Evolutionary conservation across 495 filamentous ascomycete species (phyloP).

Genomic region (Poronia punctata): DNA sequence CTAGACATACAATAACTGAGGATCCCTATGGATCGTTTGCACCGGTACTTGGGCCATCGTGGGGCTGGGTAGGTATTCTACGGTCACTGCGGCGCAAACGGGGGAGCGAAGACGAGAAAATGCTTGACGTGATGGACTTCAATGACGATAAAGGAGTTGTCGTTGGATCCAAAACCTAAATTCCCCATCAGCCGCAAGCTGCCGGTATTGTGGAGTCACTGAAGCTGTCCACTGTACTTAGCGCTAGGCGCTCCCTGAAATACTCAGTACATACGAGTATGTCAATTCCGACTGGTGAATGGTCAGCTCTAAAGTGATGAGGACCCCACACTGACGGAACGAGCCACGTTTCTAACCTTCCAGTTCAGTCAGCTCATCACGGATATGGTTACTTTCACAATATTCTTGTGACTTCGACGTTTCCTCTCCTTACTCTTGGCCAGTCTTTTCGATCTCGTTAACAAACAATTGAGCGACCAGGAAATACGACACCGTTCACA

Average conservation of each 20-base stretch:
- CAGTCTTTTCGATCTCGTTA: too few species aligned
- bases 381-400: too few species aligned
- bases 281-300: slow-evolving; percentile 9
- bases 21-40: slow-evolving; percentile 98
- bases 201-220: slow-evolving; percentile 5
- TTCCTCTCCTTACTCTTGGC: too few species aligned
- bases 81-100: not conserved
- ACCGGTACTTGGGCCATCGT: slow-evolving; percentile 79
- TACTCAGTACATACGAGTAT: too few species aligned
- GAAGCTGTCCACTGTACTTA: not conserved
- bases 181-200: slow-evolving; percentile 2
- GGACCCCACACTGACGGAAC: slow-evolving; percentile 16
- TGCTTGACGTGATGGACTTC: not conserved
- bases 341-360: slow-evolving; percentile 12
- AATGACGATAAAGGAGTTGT: slow-evolving; percentile 1
- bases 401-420: too few species aligned
- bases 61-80: not conserved
- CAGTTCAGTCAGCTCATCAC: not conserved
- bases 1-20: slow-evolving; percentile 75
- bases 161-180: slow-evolving; percentile 7
- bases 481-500: slow-evolving; percentile 8
- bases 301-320: slow-evolving; percentile 10
- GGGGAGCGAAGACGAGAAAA: not conserved
- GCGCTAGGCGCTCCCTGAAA: too few species aligned
- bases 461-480: too few species aligned